Percentiles rank a stretch among this genome's conserved stretches.
Conservation (phyloP, 768 basidiomycete genomes). For the Russula ochroleuca region DNA sequence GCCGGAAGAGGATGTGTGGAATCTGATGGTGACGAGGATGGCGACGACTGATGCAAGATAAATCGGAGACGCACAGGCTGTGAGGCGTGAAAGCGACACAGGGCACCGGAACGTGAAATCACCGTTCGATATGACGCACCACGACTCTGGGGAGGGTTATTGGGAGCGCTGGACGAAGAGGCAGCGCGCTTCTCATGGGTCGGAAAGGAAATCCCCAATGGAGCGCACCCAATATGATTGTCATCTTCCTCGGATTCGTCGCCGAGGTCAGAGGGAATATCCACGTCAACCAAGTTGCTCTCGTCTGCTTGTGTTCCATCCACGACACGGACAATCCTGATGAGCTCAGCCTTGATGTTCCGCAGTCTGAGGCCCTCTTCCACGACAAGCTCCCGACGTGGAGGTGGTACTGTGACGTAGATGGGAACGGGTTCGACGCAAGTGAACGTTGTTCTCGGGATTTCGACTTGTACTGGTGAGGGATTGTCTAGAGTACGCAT, state of each 20-base stretch:
- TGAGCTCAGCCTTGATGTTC: slow-evolving; percentile 76
- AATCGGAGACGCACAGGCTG: slow-evolving; percentile 74
- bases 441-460: slow-evolving; percentile 67
- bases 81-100: slow-evolving; percentile 82
- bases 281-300: slow-evolving; percentile 21
- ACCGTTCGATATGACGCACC: slow-evolving; percentile 40
- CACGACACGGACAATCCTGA: slow-evolving; percentile 58
- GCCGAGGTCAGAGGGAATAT: slow-evolving; percentile 26
- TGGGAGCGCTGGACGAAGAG: slow-evolving; percentile 29
- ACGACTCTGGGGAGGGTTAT: slow-evolving; percentile 33
- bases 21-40: slow-evolving; percentile 47
- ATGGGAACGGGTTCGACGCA: slow-evolving; percentile 73
- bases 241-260: slow-evolving; percentile 31
- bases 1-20: slow-evolving; percentile 42
- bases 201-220: slow-evolving; percentile 32
- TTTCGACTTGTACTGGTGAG: slow-evolving; percentile 60
- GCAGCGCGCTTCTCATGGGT: slow-evolving; percentile 27
- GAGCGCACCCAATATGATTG: slow-evolving; percentile 37
- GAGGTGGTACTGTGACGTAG: slow-evolving; percentile 78
- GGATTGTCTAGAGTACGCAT: slow-evolving; percentile 56
- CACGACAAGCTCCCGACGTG: slow-evolving; percentile 59
- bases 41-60: slow-evolving; percentile 63
- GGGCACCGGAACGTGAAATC: slow-evolving; percentile 83
- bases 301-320: slow-evolving; percentile 31
- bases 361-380: slow-evolving; percentile 69